These are phyloP conservation scores for Sarcocystis neurona DNA, from an alignment of 169 alveolate species.

Conservation along the genomic window DNA sequence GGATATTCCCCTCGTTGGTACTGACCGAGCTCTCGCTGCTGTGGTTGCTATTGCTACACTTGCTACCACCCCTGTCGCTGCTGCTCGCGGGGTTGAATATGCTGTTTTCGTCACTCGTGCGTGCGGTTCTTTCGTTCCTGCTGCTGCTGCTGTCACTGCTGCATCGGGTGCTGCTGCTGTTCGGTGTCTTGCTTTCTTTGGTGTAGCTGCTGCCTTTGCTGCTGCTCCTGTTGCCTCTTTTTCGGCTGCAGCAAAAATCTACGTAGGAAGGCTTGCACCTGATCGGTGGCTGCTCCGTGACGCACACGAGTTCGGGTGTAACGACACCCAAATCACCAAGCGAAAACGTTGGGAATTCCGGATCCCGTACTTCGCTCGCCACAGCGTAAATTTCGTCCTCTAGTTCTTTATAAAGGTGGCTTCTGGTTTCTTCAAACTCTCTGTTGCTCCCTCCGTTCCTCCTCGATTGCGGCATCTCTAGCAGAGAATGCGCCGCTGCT, in stretches of 20 bases:
- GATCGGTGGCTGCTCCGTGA: too few relatives aligned
- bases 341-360: slow-evolving; percentile 89
- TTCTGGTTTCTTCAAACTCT: neutral
- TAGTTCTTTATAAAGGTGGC: neutral
- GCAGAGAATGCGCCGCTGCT: neutral
- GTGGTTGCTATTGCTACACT: too few relatives aligned
- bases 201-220: neutral
- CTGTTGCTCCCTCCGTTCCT: neutral
- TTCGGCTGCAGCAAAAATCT: too few relatives aligned
- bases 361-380: slow-evolving; percentile 85
- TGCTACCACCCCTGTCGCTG: slow-evolving; percentile 40
- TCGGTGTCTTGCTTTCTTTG: neutral
- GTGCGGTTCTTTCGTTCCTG: neutral
- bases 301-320: neutral
- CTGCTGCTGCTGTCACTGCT: slow-evolving; percentile 42
- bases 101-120: neutral
- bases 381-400: slow-evolving; percentile 80
- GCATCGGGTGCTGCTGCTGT: neutral
- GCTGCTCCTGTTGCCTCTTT: neutral
- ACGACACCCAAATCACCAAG: slow-evolving; percentile 62
- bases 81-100: neutral
- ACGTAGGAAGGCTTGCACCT: too few relatives aligned
- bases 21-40: too few relatives aligned
- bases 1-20: too few relatives aligned
- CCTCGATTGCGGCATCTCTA: neutral